Base-by-base conservation (phyloP, 805 yeast genomes). In the Candida ulmi region DNA sequence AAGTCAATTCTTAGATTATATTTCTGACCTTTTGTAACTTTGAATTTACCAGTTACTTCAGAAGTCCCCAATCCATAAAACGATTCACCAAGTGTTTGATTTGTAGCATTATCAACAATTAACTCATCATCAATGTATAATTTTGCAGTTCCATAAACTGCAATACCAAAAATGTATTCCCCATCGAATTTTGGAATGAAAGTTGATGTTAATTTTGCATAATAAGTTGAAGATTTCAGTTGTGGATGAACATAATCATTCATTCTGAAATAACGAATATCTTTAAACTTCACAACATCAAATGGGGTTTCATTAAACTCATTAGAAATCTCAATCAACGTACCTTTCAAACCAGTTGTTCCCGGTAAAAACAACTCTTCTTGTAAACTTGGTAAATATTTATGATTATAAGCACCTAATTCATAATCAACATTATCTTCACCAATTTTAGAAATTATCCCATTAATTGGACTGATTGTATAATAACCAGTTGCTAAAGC, bases 11-110 rank as follows among this genome's bases (percentile, higher is more conserved):
- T 63, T 42, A 76, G 40, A 23, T 64, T 60, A 61, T 77, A 76
- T 16, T 52, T 48, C 33, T 59, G 52, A 3, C 80, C 82, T 43
- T 63, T 65, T 37, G 60, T 65, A 39, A 76, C 58, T 2, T 47
- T 29, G 23, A 69, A 50, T 6, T 52, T 46, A 3, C 70, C 69
- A 9, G 50, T 57, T 46, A 61, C 77, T 55, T 78, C 82, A 27
- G 66, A 49, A 12, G 84, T 71, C 35, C 83, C 84, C 53, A 62
- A 49, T 11, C 74, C 73, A 55, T 74, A 75, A 62, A 76, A 78
- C 3, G 71, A 62, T 25, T 60, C 57, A 9, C 83, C 84, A 24
- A 50, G 54, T 3, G 45, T 58, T 60, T 79, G 84, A 19, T 65
- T 55, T 32, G 77, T 71, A 48, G 66, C 69, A 59, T 78, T 77